These are phyloP conservation scores for Fusarium domesticum DNA, from an alignment of 2,329 filamentous ascomycete species.

Conservation along the genomic window DNA sequence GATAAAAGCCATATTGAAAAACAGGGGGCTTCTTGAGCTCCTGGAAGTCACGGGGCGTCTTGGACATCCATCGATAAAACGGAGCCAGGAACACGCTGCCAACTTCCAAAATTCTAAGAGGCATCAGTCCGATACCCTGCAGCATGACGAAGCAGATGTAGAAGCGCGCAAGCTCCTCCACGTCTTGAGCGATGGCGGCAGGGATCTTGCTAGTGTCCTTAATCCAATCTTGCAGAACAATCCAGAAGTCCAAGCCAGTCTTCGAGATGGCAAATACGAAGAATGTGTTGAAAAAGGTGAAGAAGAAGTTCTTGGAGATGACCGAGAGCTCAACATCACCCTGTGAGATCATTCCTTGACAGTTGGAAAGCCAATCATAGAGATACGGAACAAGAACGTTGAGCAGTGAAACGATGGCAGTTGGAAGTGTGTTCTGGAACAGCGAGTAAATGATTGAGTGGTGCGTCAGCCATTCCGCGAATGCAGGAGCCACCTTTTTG, in stretches of 20 bases:
- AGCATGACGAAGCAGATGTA: constrained; percentile 94
- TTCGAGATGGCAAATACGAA: constrained; percentile 88
- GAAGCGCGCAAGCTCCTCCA: constrained; percentile 74
- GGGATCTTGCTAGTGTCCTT: constrained; percentile 78
- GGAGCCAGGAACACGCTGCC: constrained; percentile 83
- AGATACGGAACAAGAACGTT: constrained; percentile 89
- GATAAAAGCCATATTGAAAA: constrained; percentile 94
- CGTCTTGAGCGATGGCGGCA: constrained; percentile 68
- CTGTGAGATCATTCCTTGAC: constrained; percentile 92
- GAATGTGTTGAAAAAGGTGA: constrained; percentile 99
- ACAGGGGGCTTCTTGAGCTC: constrained; percentile 77
- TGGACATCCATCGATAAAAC: constrained; percentile 71
- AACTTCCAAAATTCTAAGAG: constrained; percentile 86
- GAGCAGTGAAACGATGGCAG: constrained; percentile 78
- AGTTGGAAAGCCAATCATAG: constrained; percentile 88
- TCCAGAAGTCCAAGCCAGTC: constrained; percentile 73
- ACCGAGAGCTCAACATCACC: constrained; percentile 91
- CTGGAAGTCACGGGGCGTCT: constrained; percentile 84
- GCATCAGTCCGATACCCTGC: constrained; percentile 89
- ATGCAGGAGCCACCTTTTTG: constrained; percentile 63
- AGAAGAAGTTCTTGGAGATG: constrained; percentile 99
- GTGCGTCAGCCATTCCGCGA: constrained; percentile 64
- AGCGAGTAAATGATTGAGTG: constrained; percentile 72
- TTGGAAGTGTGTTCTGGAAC: constrained; percentile 84
- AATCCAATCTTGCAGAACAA: constrained; percentile 68